Conservation (phyloP, 768 basidiomycete species). For the Cystobasidium ongulense region DNA sequence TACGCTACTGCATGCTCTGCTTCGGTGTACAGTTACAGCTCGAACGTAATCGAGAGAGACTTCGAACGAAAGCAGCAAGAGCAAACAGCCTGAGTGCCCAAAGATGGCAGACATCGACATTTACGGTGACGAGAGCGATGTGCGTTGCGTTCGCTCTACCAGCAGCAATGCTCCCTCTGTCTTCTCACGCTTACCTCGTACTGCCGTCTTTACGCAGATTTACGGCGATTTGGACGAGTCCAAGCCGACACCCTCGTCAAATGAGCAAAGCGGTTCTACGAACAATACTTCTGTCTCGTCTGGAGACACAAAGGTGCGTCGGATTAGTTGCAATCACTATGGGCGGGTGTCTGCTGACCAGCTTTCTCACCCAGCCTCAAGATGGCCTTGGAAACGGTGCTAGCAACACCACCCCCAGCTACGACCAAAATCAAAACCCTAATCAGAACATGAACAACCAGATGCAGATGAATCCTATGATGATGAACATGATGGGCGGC, state of each 20-base stretch:
- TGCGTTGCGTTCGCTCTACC: not conserved
- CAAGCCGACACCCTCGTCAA: constrained; percentile 1
- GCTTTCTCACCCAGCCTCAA: not conserved
- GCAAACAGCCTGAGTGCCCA: not conserved
- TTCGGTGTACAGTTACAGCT: not conserved
- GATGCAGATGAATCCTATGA: constrained; percentile 14
- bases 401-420: not conserved
- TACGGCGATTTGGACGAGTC: constrained; percentile 27
- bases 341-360: not conserved
- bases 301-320: not conserved
- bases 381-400: not conserved
- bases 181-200: not conserved
- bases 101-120: constrained; percentile 28
- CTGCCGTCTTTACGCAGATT: not conserved
- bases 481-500: not conserved
- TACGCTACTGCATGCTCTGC: not conserved
- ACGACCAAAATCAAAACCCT: not conserved
- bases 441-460: constrained; percentile 4
- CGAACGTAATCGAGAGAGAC: not conserved
- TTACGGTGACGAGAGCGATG: constrained; percentile 24
- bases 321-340: too few relatives aligned
- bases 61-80: not conserved
- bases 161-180: not conserved
- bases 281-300: not conserved
- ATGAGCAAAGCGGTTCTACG: not conserved